Percentiles rank a stretch among this genome's conserved stretches.
Conservation (phyloP, 164 flowering plant genomes). For the Macadamia integrifolia region DNA sequence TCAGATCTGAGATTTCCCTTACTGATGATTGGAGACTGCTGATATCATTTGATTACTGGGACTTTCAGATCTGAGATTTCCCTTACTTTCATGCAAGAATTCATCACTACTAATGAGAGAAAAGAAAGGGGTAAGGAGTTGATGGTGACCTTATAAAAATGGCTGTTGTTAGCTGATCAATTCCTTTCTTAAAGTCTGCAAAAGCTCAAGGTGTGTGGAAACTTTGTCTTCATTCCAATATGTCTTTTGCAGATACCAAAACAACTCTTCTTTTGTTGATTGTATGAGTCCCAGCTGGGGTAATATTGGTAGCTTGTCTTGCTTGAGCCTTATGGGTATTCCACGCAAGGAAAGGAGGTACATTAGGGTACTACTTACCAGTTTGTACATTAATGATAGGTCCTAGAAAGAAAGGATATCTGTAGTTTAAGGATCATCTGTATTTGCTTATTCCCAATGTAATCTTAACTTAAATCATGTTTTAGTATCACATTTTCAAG, state of each 20-base stretch:
- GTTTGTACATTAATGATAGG: too few species aligned
- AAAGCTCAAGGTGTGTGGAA: constrained; percentile 67
- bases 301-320: constrained; percentile 16
- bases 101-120: constrained; percentile 3
- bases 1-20: too few species aligned
- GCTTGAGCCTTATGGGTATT: constrained; percentile 8
- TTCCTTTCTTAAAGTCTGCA: constrained; percentile 56
- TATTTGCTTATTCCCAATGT: too few species aligned
- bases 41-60: constrained; percentile 8
- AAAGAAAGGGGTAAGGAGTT: constrained; percentile 7
- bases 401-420: too few species aligned
- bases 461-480: too few species aligned
- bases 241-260: constrained; percentile 38
- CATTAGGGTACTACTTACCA: neutral
- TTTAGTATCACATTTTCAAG: too few species aligned
- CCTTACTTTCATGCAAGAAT: constrained; percentile 59
- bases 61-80: constrained; percentile 42
- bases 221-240: constrained; percentile 63
- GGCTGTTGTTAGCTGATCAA: constrained; percentile 24
- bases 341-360: neutral
- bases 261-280: constrained; percentile 8
- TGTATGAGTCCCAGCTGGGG: constrained; percentile 7
- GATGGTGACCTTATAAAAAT: constrained; percentile 37
- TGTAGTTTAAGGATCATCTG: too few species aligned
- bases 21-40: too few species aligned